Evolutionary conservation across 2,329 filamentous ascomycete genomes (phyloP).

Genomic region (Eutypella sp.): DNA sequence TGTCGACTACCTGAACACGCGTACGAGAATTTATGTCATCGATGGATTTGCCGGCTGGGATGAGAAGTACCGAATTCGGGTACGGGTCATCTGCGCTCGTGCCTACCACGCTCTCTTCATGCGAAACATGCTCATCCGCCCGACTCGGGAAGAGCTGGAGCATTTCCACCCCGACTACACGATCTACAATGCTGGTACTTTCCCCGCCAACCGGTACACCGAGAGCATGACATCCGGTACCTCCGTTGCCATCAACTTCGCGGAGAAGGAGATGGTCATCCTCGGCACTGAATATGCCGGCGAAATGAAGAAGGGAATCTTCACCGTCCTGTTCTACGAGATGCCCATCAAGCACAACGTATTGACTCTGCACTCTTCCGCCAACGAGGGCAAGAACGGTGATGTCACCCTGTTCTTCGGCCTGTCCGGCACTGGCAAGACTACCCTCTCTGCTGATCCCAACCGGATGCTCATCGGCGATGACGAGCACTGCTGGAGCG

Average conservation of each 20-base stretch:
- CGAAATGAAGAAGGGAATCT: constrained; percentile 97
- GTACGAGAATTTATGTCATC: constrained; percentile 97
- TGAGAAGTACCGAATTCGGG: constrained; percentile 93
- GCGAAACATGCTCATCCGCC: constrained; percentile 99
- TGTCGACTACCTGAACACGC: constrained; percentile 97
- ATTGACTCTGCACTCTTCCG: constrained; percentile 94
- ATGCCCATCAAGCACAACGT: constrained; percentile 99
- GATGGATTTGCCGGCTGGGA: constrained; percentile 99
- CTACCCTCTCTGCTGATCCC: constrained; percentile 92
- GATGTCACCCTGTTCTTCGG: constrained; percentile 99
- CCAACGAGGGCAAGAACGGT: constrained; percentile 90
- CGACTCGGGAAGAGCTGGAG: constrained; percentile 83
- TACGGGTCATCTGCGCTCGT: constrained; percentile 95
- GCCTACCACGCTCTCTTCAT: constrained; percentile 99
- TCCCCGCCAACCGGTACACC: constrained; percentile 97
- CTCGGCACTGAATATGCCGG: constrained; percentile 97
- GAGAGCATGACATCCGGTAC: constrained; percentile 98
- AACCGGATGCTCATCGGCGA: constrained; percentile 96
- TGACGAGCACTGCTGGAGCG: constrained; percentile 99
- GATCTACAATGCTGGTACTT: constrained; percentile 98
- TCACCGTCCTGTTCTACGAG: constrained; percentile 99
- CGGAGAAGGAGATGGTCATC: constrained; percentile 99
- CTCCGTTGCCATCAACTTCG: constrained; percentile 97
- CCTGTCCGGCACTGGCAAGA: constrained; percentile 97
- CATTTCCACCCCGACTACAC: constrained; percentile 99